Conservation (phyloP, 441 rosid genomes). For the Mallotus repandus region DNA sequence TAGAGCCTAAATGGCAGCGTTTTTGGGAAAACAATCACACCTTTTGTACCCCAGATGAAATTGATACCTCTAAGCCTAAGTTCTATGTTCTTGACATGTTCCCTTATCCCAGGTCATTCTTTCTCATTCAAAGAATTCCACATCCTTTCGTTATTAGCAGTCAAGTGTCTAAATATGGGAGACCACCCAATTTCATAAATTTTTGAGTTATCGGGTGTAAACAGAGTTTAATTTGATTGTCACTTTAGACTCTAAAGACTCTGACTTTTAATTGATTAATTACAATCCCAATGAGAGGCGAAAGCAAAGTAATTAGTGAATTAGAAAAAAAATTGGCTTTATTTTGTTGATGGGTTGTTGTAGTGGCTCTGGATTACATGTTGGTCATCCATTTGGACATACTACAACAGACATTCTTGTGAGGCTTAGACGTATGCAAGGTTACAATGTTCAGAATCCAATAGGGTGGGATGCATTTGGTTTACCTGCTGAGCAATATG, state of each 20-base stretch:
- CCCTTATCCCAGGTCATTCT: conserved; percentile 90
- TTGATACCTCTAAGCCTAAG: conserved; percentile 81
- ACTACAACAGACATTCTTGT: conserved; percentile 95
- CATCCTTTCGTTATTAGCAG: background rate
- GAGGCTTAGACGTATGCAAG: conserved; percentile 88
- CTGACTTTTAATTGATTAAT: background rate
- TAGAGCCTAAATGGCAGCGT: conserved; percentile 94
- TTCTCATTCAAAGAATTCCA: conserved; percentile 1
- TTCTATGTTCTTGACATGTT: conserved; percentile 99
- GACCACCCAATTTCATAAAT: background rate
- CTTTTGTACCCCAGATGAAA: conserved; percentile 81
- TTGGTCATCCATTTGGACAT: conserved; percentile 95
- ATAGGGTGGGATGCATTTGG: conserved; percentile 99
- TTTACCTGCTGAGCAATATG: conserved; percentile 97
- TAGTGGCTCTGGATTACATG: conserved; percentile 99
- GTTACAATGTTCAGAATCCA: conserved; percentile 89
- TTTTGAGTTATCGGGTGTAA: background rate
- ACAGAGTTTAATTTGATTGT: conserved; percentile 3
- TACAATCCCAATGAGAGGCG: background rate
- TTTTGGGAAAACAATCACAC: conserved; percentile 77
- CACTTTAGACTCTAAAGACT: background rate
- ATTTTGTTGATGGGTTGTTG: conserved; percentile 21
- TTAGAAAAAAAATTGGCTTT: conserved; percentile 1
- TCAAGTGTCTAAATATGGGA: background rate
- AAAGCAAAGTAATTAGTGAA: background rate